Percentiles rank a stretch among this genome's conserved stretches.
These are phyloP conservation scores for Rhynchospora tenuis DNA, from an alignment of 176 grass and related monocot species.

Conservation along the genomic window DNA sequence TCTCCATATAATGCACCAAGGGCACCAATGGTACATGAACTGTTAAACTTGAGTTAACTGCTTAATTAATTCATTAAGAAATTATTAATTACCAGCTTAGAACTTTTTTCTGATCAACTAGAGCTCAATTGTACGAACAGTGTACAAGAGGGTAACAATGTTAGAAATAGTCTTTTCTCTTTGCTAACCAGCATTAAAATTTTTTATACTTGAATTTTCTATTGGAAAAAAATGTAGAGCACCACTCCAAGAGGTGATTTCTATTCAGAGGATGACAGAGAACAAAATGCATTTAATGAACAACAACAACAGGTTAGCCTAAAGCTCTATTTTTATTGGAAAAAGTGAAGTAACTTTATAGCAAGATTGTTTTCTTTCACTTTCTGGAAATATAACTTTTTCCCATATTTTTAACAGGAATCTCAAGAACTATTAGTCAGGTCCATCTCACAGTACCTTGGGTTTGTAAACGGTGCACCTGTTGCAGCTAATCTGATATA, in stretches of 20 bases:
- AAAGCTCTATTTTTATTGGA: background rate
- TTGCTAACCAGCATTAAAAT: background rate
- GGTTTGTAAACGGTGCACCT: constrained; percentile 55
- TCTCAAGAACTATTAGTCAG: constrained; percentile 54
- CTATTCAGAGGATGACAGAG: constrained; percentile 56
- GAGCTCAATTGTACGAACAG: background rate
- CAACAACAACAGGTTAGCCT: constrained; percentile 73
- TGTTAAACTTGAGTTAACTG: background rate
- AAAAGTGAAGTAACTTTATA: background rate
- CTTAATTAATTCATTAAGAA: background rate
- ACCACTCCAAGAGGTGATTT: constrained; percentile 30
- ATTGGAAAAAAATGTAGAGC: constrained; percentile 17
- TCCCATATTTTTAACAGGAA: constrained; percentile 33
- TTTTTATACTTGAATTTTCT: background rate
- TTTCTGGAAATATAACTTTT: constrained; percentile 22
- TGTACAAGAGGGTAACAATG: background rate
- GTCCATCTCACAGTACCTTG: constrained; percentile 58
- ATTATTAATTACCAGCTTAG: background rate
- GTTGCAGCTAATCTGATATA: constrained; percentile 70
- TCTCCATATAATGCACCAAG: constrained; percentile 48
- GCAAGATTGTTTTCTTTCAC: constrained; percentile 10
- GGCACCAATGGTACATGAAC: constrained; percentile 33
- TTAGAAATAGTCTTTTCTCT: background rate
- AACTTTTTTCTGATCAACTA: background rate
- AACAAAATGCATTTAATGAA: constrained; percentile 53